Evolutionary conservation across 345 rosid genomes (phyloP).

Genomic region (Melaleuca quinquenervia): DNA sequence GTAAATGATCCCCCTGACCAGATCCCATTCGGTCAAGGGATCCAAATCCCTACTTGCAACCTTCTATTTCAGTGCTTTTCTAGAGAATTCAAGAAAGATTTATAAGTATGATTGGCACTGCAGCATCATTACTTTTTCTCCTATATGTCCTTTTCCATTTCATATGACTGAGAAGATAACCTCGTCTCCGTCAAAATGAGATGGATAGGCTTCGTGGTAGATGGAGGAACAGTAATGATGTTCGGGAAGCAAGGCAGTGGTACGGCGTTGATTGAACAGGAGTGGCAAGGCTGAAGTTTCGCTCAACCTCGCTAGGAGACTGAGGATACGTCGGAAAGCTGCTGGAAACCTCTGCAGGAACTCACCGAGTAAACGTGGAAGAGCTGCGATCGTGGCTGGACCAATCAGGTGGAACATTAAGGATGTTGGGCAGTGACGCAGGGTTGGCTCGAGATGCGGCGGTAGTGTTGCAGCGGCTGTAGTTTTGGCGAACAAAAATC

Average conservation of each 20-base stretch:
- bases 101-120: background rate
- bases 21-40: no score
- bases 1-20: no score
- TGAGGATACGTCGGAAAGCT: background rate
- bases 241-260: background rate
- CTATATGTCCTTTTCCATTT: background rate
- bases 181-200: background rate
- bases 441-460: background rate
- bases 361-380: background rate
- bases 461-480: background rate
- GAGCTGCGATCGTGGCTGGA: background rate
- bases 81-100: background rate
- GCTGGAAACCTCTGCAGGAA: background rate
- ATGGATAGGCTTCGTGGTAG: background rate
- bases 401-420: background rate
- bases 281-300: background rate
- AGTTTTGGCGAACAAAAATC: background rate
- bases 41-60: fast-evolving
- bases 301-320: background rate
- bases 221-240: background rate
- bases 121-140: background rate
- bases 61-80: background rate
- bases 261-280: background rate
- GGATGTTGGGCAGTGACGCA: background rate
- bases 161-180: background rate